Conservation (phyloP, 73 alveolate species). For the Stentor coeruleus region DNA sequence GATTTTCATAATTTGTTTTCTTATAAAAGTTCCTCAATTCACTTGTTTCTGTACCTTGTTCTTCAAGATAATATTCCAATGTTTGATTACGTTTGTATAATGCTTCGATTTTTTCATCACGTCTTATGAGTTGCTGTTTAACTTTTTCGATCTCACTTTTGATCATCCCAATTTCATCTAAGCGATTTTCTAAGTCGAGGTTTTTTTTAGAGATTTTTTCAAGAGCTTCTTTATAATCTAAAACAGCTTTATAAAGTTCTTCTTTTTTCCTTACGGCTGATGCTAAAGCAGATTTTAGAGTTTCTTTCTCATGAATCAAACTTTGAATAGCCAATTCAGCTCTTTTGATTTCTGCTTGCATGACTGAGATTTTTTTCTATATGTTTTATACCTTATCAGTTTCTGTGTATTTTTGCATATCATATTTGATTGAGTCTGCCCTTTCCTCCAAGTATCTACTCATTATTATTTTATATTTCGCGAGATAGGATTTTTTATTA, state of each 20-base stretch:
- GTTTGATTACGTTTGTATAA: neutral
- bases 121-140: neutral
- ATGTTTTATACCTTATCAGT: neutral
- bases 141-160: neutral
- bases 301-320: neutral
- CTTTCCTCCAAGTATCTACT: neutral
- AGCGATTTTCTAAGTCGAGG: neutral
- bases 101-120: neutral
- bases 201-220: neutral
- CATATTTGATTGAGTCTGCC: neutral
- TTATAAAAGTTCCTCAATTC: neutral
- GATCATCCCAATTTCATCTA: neutral
- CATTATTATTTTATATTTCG: no score
- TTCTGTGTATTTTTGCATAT: neutral
- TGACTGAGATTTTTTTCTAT: neutral
- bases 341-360: neutral
- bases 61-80: neutral
- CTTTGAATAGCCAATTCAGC: neutral
- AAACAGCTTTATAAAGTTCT: neutral
- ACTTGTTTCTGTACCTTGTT: neutral
- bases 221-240: neutral
- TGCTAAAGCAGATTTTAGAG: neutral
- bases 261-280: neutral
- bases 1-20: neutral
- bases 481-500: no score